phyloP scores from a whole-genome alignment of 2,329 filamentous ascomycete genomes.

The Ophiostoma triangulosporum region DNA sequence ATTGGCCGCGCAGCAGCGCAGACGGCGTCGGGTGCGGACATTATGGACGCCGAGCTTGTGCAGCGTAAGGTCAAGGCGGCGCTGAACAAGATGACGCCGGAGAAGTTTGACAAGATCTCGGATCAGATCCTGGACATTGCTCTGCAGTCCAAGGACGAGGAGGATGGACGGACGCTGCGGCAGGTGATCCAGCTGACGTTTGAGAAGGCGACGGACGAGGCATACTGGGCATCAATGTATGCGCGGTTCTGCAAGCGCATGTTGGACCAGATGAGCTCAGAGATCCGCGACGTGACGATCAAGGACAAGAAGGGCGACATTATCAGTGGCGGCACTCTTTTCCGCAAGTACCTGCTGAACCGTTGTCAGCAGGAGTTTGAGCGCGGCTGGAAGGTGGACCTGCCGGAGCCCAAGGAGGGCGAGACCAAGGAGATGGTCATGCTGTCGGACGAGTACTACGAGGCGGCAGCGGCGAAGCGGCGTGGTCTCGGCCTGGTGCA shows the following conservation, averaged over 20 bases:
- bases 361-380: conserved; percentile 98
- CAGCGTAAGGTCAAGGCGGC: conserved; percentile 98
- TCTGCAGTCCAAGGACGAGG: conserved; percentile 86
- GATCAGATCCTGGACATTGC: conserved; percentile 89
- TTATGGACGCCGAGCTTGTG: conserved; percentile 81
- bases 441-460: conserved; percentile 93
- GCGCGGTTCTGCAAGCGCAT: conserved; percentile 97
- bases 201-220: conserved; percentile 96
- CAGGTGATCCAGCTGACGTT: conserved; percentile 99
- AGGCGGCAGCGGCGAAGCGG: conserved; percentile 85
- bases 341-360: conserved; percentile 98
- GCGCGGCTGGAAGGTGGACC: conserved; percentile 85
- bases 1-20: conserved; percentile 31
- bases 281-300: conserved; percentile 92
- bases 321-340: conserved; percentile 82
- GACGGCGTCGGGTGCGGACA: conserved; percentile 28
- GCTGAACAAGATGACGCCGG: conserved; percentile 99
- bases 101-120: conserved; percentile 94
- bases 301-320: conserved; percentile 79
- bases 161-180: conserved; percentile 82
- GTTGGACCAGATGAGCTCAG: conserved; percentile 86
- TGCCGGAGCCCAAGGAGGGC: conserved; percentile 63
- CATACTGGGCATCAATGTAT: conserved; percentile 98
- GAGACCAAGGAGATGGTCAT: conserved; percentile 69
- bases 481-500: conserved; percentile 94